A percentile compares a stretch with the other conserved stretches of the same genome.
Conservation (phyloP, 2,329 filamentous ascomycete species). For the Arthrobotrys musiformis region DNA sequence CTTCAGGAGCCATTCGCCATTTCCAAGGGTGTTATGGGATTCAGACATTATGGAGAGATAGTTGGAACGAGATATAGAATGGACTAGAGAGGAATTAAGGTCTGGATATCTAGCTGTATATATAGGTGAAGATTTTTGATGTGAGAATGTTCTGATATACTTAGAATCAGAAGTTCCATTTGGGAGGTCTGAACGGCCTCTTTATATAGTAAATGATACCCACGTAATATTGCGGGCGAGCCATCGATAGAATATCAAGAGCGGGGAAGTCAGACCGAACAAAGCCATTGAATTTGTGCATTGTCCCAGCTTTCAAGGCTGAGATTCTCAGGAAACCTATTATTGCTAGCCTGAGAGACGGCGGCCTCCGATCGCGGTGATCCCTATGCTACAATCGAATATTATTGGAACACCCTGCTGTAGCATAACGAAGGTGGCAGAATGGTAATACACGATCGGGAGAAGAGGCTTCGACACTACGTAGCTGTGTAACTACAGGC, state of each 20-base stretch:
- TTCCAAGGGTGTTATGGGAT: constrained; percentile 60
- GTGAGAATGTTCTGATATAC: background rate
- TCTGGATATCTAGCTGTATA: background rate
- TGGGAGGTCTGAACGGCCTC: background rate
- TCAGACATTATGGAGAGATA: constrained; percentile 3
- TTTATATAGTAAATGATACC: constrained; percentile 1
- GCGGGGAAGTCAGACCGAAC: background rate
- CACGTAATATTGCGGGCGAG: background rate
- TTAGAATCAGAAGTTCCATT: background rate
- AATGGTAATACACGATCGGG: background rate
- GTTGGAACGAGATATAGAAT: background rate
- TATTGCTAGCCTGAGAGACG: background rate
- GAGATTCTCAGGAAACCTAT: background rate
- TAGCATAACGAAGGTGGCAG: background rate
- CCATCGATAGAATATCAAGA: background rate
- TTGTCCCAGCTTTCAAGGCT: background rate
- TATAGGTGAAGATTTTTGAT: background rate
- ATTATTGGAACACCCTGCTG: background rate
- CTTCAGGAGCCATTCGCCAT: constrained; percentile 60
- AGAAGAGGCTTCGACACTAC: background rate
- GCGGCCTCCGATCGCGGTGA: background rate
- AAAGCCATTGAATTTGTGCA: background rate
- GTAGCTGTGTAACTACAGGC: background rate
- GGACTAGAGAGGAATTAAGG: background rate
- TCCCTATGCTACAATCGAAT: background rate